Evolutionary conservation across 257 asterid species (phyloP).

Genomic region (Solanum etuberosum): DNA sequence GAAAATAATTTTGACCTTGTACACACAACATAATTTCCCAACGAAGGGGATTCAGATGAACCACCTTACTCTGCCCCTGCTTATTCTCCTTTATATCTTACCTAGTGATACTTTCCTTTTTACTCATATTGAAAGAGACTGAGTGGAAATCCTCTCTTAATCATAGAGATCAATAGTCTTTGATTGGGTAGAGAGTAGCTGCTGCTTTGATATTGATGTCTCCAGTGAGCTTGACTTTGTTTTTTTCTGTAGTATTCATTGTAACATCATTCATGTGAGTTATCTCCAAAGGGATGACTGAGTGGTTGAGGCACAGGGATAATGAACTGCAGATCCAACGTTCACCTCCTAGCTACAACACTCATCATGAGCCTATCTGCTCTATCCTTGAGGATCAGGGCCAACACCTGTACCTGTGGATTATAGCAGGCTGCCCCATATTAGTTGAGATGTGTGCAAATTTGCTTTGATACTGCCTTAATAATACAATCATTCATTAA

Average conservation of each 20-base stretch:
- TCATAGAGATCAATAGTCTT: not conserved
- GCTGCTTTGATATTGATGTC: not conserved
- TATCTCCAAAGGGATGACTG: not conserved
- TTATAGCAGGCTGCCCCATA: not conserved
- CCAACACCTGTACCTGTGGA: not conserved
- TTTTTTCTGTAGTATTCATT: not conserved
- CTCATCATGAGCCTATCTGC: not conserved
- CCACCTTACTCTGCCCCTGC: not conserved
- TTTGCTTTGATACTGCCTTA: not conserved
- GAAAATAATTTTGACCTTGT: not conserved
- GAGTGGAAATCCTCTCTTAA: not conserved
- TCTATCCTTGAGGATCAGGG: not conserved
- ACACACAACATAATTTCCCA: not conserved
- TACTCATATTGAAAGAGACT: not conserved
- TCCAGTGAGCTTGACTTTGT: not conserved
- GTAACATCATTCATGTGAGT: not conserved
- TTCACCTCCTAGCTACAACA: not conserved
- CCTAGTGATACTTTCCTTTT: not conserved
- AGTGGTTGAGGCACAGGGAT: not conserved
- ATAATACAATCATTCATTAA: not conserved
- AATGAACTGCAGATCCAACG: not conserved
- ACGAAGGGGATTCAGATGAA: not conserved
- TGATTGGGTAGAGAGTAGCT: not conserved
- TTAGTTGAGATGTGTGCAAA: not conserved
- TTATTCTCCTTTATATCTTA: not conserved